These are phyloP conservation scores for Neurospora sp. DNA, from an alignment of 495 filamentous ascomycete genomes.

Conservation along the genomic window DNA sequence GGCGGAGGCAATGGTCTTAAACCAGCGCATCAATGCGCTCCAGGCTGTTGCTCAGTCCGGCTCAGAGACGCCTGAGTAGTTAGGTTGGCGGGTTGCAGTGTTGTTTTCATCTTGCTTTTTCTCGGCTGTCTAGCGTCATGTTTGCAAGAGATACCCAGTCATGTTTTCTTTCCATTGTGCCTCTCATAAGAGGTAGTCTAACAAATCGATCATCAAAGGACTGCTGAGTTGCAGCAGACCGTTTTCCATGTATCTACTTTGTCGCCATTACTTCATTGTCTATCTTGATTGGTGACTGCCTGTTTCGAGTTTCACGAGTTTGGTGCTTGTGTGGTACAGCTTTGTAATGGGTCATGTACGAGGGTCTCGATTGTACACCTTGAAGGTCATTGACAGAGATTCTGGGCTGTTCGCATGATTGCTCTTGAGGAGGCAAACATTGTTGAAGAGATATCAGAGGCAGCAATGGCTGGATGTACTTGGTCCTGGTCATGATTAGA, in stretches of 20 bases:
- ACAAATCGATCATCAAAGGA: neutral
- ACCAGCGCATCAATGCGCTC: neutral
- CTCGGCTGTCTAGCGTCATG: neutral
- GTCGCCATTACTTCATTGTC: neutral
- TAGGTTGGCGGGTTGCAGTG: neutral
- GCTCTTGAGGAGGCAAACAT: neutral
- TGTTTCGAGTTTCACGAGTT: neutral
- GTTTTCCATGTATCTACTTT: neutral
- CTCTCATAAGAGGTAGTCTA: neutral
- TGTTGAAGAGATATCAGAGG: neutral
- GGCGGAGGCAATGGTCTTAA: too few relatives aligned
- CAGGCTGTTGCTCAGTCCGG: neutral
- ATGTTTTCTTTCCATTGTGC: neutral
- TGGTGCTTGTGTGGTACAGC: neutral
- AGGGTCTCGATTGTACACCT: neutral
- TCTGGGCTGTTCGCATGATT: neutral
- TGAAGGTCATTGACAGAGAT: neutral
- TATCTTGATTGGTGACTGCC: neutral
- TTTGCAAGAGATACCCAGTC: neutral
- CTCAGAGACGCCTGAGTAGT: neutral
- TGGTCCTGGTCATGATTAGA: neutral
- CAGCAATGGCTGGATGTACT: neutral
- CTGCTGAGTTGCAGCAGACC: neutral
- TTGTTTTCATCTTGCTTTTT: neutral
- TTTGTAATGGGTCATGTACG: neutral